A percentile compares a stretch with the other conserved stretches of the same genome.
phyloP scores from a whole-genome alignment of 2,329 filamentous ascomycete species.

The Westerdykella aurantiaca region DNA sequence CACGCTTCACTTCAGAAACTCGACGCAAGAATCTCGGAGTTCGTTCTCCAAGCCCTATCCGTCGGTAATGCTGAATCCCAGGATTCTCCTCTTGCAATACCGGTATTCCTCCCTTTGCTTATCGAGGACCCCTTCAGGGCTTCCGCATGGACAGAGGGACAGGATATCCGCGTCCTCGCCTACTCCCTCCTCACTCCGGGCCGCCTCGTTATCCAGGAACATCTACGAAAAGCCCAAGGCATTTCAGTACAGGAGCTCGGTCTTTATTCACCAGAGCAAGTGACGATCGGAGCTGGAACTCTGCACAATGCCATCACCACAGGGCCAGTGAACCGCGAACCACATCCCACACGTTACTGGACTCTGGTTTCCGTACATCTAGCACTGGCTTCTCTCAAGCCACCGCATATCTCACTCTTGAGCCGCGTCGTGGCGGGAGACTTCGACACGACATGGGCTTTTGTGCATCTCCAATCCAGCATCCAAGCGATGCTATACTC shows the following conservation, averaged over 20 bases:
- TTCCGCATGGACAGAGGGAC: conserved; percentile 40
- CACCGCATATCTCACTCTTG: conserved; percentile 13
- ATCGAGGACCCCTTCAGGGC: conserved; percentile 43
- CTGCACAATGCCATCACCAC: conserved; percentile 6
- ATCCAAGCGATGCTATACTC: conserved; percentile 42
- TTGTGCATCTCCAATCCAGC: conserved; percentile 37
- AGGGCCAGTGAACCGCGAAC: background rate
- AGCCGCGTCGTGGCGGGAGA: conserved; percentile 23
- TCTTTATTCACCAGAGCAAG: conserved; percentile 6
- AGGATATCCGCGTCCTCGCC: conserved; percentile 32
- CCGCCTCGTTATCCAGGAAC: conserved; percentile 28
- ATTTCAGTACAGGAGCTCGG: conserved; percentile 17
- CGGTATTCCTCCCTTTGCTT: conserved; percentile 61
- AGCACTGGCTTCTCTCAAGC: conserved; percentile 16
- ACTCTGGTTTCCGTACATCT: conserved; percentile 21
- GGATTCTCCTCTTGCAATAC: conserved; percentile 10
- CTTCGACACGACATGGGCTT: conserved; percentile 33
- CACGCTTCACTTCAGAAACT: conserved; percentile 15
- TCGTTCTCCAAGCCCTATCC: conserved; percentile 18
- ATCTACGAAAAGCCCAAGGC: conserved; percentile 33
- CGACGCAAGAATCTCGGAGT: conserved; percentile 31
- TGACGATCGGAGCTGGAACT: conserved; percentile 1
- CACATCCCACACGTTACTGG: conserved; percentile 16
- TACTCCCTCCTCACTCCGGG: conserved; percentile 33
- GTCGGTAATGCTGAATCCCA: background rate